Evolutionary conservation across 208 protist species (phyloP).

Genomic region (Porcisia hertigi): DNA sequence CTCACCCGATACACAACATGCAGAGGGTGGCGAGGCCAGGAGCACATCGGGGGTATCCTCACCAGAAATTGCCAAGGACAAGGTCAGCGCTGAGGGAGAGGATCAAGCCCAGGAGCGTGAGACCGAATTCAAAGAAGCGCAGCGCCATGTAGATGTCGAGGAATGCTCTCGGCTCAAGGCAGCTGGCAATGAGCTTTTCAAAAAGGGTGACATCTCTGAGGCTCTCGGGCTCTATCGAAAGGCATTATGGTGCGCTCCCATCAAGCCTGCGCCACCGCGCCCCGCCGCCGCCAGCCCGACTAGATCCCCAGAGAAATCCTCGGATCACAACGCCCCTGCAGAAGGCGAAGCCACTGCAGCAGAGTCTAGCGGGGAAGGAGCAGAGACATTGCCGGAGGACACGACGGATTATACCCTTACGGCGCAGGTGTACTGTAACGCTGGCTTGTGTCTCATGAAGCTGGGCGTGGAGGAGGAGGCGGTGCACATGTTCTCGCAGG

Average conservation of each 20-base stretch:
- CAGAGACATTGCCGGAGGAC: slow-evolving; percentile 21
- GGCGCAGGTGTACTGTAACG: slow-evolving; percentile 87
- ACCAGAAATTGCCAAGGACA: neutral
- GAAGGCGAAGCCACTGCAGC: neutral
- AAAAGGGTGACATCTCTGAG: slow-evolving; percentile 44
- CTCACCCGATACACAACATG: neutral
- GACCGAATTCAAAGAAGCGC: neutral
- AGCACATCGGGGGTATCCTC: neutral
- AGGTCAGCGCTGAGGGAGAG: neutral
- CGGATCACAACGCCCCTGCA: neutral
- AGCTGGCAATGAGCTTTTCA: slow-evolving; percentile 71
- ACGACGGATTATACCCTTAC: slow-evolving; percentile 80
- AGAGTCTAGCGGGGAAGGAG: neutral
- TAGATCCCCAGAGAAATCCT: neutral
- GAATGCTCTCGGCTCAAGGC: slow-evolving; percentile 66
- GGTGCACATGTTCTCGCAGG: slow-evolving; percentile 72
- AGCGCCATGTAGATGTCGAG: slow-evolving; percentile 46
- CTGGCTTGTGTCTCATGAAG: slow-evolving; percentile 76
- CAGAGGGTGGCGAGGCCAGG: neutral
- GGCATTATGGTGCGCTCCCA: slow-evolving; percentile 54
- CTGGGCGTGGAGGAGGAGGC: slow-evolving; percentile 75
- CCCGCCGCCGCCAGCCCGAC: neutral
- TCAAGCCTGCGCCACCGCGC: slow-evolving; percentile 51
- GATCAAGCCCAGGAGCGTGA: neutral
- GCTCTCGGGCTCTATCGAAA: slow-evolving; percentile 76